These are phyloP conservation scores for Penicillium brevicompactum DNA, from an alignment of 2,329 filamentous ascomycete genomes.

Conservation along the genomic window DNA sequence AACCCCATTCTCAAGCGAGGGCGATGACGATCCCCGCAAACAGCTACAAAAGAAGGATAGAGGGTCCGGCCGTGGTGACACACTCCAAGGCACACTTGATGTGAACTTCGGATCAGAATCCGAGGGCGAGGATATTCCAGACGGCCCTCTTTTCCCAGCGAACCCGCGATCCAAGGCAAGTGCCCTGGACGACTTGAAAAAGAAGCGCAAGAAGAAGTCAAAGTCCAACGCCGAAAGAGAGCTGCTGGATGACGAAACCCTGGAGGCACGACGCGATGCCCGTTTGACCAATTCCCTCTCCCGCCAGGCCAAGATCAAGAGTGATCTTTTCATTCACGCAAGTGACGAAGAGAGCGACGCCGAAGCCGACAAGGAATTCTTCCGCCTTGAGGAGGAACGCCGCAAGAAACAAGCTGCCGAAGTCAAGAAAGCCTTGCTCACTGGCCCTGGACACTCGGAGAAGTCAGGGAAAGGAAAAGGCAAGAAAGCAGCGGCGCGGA, in stretches of 20 bases:
- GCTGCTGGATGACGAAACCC: conserved; percentile 64
- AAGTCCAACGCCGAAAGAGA: conserved; percentile 49
- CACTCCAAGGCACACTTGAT: conserved; percentile 41
- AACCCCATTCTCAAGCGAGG: conserved; percentile 74
- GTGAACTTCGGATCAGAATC: conserved; percentile 71
- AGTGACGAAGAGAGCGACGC: conserved; percentile 89
- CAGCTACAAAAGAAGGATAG: conserved; percentile 71
- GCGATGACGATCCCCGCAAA: conserved; percentile 72
- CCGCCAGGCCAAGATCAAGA: conserved; percentile 79
- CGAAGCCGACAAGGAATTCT: conserved; percentile 74
- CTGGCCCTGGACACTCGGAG: conserved; percentile 31
- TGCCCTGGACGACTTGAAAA: conserved; percentile 60
- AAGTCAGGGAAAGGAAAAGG: conserved; percentile 30
- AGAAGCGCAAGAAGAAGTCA: conserved; percentile 60
- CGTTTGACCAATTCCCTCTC: conserved; percentile 72
- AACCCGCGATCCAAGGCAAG: conserved; percentile 52
- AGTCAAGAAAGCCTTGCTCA: conserved; percentile 52
- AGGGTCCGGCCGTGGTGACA: conserved; percentile 40
- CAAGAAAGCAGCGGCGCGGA: conserved; percentile 31
- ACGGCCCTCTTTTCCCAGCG: conserved; percentile 67
- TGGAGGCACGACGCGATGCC: conserved; percentile 61
- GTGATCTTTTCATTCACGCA: conserved; percentile 74
- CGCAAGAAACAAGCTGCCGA: conserved; percentile 58
- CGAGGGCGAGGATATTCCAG: conserved; percentile 62
- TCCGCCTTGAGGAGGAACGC: conserved; percentile 70